Base-by-base conservation (phyloP, 1,284 basidiomycete genomes). In the Cutaneotrichosporon cyanovorans region DNA sequence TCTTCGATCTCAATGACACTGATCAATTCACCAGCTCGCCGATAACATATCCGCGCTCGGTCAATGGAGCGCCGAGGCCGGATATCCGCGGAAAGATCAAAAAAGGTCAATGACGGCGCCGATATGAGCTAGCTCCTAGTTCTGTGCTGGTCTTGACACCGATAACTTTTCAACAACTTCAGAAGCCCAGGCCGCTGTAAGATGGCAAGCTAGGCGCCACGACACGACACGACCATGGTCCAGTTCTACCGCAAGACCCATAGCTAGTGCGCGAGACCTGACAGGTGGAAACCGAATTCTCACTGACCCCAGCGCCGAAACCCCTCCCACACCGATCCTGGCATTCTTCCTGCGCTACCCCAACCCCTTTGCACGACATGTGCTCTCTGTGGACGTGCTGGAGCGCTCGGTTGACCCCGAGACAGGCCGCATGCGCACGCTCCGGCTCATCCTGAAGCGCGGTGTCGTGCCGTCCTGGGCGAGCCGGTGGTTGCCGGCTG, bases 321-420 rank as follows among this genome's bases (percentile, higher is more conserved):
- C 66, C 38, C 61, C 70, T 2, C 79, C 86, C 47, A 89, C 89
- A 52, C 87, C 93, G 46, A 83, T 88, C 31, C 78, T 92, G 55
- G 92, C 92, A 15, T 97, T 88, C 76, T 90, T 92, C 63, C 77
- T 96, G 53, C 85, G 95, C 56, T 98, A 98, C 69, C 93, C 95
- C 4, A 98, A 97, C 70, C 92, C 93, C 35, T 87, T 88, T 61
- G 88, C 93, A 6, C 78, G 87, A 11, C 93, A 98, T 71, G 86
- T 98, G 64, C 74, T 95, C 50, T 89, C 89, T 8, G 91, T 89
- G 76, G 93, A 97, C 75, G 90, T 96, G 53, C 79, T 97, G 52
- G 85, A 87, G 45, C 84, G 92, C 53, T 77, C 73, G 5, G 73
- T 85, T 53, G 83, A 85, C 10, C 75, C 82, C 16, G 72, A 76